These are phyloP conservation scores for Aspergillus ruber DNA, from an alignment of 2,329 filamentous ascomycete genomes.

Conservation along the genomic window DNA sequence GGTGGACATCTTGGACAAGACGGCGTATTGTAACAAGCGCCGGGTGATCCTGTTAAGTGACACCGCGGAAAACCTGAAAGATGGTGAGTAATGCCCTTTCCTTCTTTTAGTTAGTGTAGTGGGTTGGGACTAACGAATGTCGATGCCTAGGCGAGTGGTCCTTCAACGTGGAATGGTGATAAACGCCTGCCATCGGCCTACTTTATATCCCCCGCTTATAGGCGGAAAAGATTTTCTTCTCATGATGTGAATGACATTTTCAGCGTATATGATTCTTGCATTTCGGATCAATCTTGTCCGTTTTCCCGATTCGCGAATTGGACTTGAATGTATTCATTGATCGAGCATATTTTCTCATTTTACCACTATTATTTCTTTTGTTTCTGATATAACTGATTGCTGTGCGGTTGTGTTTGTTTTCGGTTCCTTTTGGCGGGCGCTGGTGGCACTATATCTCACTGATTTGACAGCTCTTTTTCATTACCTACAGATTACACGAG, in stretches of 20 bases:
- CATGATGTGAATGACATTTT: constrained; percentile 18
- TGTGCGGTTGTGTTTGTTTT: not conserved
- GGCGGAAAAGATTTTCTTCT: constrained; percentile 7
- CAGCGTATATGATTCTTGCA: constrained; percentile 8
- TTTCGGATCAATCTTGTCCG: constrained; percentile 1
- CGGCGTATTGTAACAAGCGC: constrained; percentile 89
- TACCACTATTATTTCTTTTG: not conserved
- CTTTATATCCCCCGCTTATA: too few species aligned
- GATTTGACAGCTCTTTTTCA: not conserved
- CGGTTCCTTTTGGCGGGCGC: not conserved
- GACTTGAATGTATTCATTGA: too few species aligned
- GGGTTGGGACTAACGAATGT: constrained; percentile 5
- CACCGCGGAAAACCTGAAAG: constrained; percentile 84
- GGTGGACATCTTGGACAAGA: constrained; percentile 98
- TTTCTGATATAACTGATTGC: not conserved
- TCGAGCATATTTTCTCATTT: too few species aligned
- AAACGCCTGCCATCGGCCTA: not conserved
- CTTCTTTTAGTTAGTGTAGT: not conserved
- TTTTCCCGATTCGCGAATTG: too few species aligned
- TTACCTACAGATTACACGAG: not conserved
- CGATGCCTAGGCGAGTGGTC: constrained; percentile 35
- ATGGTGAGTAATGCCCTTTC: constrained; percentile 53
- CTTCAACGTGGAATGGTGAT: constrained; percentile 40
- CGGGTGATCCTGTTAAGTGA: constrained; percentile 84
- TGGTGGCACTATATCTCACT: not conserved